phyloP scores from a whole-genome alignment of 192 early-diverging fungal species.

The Mortierella claussenii region DNA sequence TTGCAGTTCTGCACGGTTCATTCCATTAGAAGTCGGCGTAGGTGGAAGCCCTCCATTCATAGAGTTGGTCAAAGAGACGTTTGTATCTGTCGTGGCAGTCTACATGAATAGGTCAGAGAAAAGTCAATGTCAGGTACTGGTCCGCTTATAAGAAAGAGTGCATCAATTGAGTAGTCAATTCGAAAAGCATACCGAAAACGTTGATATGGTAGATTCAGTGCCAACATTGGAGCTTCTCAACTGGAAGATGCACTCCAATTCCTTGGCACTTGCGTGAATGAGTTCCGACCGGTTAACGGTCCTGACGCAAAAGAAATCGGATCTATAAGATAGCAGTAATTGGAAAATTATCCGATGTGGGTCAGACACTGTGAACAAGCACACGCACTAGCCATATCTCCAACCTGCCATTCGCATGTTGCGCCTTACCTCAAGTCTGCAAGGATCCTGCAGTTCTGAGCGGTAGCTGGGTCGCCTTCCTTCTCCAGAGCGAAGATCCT shows the following conservation, averaged over 20 bases:
- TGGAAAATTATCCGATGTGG: too few relatives aligned
- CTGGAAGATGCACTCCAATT: constrained; percentile 52
- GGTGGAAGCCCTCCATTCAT: background rate
- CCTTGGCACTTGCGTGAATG: constrained; percentile 44
- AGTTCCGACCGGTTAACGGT: constrained; percentile 48
- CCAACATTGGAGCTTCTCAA: constrained; percentile 47
- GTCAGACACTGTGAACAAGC: too few relatives aligned
- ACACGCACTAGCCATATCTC: too few relatives aligned
- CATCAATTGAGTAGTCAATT: too few relatives aligned
- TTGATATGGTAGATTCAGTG: constrained; percentile 20
- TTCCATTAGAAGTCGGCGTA: background rate
- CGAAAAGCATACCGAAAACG: constrained; percentile 40
- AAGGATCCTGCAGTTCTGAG: constrained; percentile 19
- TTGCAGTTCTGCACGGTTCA: constrained; percentile 25
- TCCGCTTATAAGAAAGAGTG: too few relatives aligned
- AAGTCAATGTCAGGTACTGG: too few relatives aligned
- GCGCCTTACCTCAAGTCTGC: constrained; percentile 39
- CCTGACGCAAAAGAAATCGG: constrained; percentile 49
- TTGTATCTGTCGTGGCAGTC: constrained; percentile 35
- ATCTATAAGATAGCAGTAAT: too few relatives aligned
- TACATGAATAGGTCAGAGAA: background rate
- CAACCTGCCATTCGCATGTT: background rate
- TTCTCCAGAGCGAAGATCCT: constrained; percentile 46
- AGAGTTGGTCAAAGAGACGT: constrained; percentile 5
- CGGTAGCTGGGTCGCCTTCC: constrained; percentile 30